Percentiles rank a stretch among this genome's conserved stretches.
phyloP scores from a whole-genome alignment of 139 green algal species.

The Zygnema circumcarinatum region DNA sequence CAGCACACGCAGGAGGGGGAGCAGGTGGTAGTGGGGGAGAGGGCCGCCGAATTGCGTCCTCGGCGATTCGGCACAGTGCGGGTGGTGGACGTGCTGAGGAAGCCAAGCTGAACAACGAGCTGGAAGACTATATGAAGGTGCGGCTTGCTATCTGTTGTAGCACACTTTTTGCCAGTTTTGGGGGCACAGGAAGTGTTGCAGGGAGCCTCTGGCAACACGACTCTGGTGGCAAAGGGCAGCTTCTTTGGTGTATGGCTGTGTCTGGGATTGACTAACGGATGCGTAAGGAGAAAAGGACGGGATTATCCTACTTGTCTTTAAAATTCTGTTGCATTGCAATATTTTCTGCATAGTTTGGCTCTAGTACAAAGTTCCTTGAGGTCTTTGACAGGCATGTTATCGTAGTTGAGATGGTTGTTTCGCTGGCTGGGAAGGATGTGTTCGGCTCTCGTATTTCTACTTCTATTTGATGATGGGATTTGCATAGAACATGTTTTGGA shows the following conservation, averaged over 20 bases:
- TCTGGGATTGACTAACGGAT: background rate
- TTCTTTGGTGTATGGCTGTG: background rate
- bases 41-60: slow-evolving; percentile 24
- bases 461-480: background rate
- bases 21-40: slow-evolving; percentile 11
- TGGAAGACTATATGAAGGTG: slow-evolving; percentile 44
- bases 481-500: background rate
- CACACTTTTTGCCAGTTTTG: background rate
- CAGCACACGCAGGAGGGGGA: slow-evolving; percentile 16
- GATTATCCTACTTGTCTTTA: background rate
- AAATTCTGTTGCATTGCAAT: background rate
- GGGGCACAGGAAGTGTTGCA: background rate
- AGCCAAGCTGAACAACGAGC: slow-evolving; percentile 32
- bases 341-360: background rate
- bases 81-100: background rate
- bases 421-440: no score
- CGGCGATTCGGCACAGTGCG: background rate
- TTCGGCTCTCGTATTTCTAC: background rate
- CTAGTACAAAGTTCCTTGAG: no score
- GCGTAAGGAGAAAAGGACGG: background rate
- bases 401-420: no score
- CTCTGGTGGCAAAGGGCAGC: background rate
- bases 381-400: no score
- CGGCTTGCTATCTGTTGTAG: no score
- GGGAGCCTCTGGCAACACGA: background rate